Percentiles rank a stretch among this genome's conserved stretches.
Evolutionary conservation across 306 rosid species (phyloP).

Genomic region (Boehmeria nivea): DNA sequence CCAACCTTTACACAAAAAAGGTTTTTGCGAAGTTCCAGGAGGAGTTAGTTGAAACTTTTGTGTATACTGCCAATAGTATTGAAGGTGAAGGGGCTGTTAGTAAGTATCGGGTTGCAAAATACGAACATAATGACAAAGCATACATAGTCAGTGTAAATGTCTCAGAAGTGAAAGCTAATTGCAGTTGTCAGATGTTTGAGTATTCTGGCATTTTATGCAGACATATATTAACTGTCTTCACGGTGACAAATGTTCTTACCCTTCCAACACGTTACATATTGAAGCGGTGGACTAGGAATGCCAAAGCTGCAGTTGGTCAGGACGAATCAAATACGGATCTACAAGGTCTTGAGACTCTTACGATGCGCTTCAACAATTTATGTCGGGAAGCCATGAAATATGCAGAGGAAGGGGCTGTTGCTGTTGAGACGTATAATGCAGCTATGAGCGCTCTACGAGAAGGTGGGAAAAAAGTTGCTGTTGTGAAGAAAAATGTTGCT

Average conservation of each 20-base stretch:
- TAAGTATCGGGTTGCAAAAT: slow-evolving; percentile 70
- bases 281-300: slow-evolving; percentile 77
- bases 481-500: slow-evolving; percentile 52
- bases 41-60: slow-evolving; percentile 73
- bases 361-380: slow-evolving; percentile 57
- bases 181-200: slow-evolving; percentile 89
- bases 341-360: slow-evolving; percentile 45
- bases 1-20: slow-evolving; percentile 54
- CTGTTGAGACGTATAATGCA: slow-evolving; percentile 58
- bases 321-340: slow-evolving; percentile 44
- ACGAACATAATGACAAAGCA: slow-evolving; percentile 62
- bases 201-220: slow-evolving; percentile 67
- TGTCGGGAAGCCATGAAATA: slow-evolving; percentile 62
- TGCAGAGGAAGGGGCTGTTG: slow-evolving; percentile 72
- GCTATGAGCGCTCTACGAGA: slow-evolving; percentile 54
- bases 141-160: slow-evolving; percentile 48
- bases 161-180: slow-evolving; percentile 49
- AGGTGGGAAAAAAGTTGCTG: slow-evolving; percentile 40
- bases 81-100: slow-evolving; percentile 48
- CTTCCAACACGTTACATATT: slow-evolving; percentile 61
- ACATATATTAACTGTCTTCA: slow-evolving; percentile 74
- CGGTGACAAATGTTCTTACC: slow-evolving; percentile 79
- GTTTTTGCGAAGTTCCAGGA: slow-evolving; percentile 71
- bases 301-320: slow-evolving; percentile 32
- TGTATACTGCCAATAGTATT: slow-evolving; percentile 57